phyloP scores from a whole-genome alignment of 202 grass and related monocot genomes.

The Setaria italica region DNA sequence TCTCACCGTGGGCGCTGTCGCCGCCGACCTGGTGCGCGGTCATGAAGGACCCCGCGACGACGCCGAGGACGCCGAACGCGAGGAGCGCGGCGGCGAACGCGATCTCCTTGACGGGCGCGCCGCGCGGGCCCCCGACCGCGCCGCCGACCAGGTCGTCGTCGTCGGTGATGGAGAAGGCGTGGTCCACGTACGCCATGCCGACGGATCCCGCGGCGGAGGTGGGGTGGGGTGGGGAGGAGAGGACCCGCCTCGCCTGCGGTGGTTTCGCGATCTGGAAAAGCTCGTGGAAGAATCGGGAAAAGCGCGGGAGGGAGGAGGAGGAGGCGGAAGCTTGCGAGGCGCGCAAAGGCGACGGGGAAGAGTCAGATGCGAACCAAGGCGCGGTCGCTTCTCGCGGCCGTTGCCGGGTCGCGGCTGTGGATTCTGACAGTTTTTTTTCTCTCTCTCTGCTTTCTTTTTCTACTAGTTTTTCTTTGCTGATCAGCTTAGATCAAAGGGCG shows the following conservation, averaged over 20 bases:
- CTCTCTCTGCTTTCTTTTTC: neutral
- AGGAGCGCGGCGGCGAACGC: conserved; percentile 82
- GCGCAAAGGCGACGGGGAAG: conserved; percentile 39
- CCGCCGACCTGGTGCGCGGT: conserved; percentile 76
- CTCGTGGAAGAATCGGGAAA: conserved; percentile 29
- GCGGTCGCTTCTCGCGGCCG: conserved; percentile 32
- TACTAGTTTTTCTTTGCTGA: neutral
- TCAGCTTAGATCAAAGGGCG: neutral
- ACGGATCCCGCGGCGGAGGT: neutral
- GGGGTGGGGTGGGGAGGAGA: neutral
- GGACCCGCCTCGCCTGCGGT: neutral
- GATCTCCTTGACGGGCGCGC: conserved; percentile 88
- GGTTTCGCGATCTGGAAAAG: conserved; percentile 15
- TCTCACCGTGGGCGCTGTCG: conserved; percentile 76
- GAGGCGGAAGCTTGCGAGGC: conserved; percentile 45
- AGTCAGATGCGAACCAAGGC: conserved; percentile 25
- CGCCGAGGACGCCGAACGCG: conserved; percentile 71
- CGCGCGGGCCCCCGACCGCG: conserved; percentile 60
- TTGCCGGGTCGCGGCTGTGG: conserved; percentile 9
- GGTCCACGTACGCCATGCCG: conserved; percentile 92
- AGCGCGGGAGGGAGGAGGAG: conserved; percentile 17
- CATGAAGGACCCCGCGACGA: conserved; percentile 64
- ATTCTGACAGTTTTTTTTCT: neutral
- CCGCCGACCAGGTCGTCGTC: conserved; percentile 84
- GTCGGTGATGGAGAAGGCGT: conserved; percentile 87